Evolutionary conservation across 2,329 filamentous ascomycete genomes (phyloP), one percentile per base, ranked within the genome.

Genomic region (Alternaria triticimaculans): DNA sequence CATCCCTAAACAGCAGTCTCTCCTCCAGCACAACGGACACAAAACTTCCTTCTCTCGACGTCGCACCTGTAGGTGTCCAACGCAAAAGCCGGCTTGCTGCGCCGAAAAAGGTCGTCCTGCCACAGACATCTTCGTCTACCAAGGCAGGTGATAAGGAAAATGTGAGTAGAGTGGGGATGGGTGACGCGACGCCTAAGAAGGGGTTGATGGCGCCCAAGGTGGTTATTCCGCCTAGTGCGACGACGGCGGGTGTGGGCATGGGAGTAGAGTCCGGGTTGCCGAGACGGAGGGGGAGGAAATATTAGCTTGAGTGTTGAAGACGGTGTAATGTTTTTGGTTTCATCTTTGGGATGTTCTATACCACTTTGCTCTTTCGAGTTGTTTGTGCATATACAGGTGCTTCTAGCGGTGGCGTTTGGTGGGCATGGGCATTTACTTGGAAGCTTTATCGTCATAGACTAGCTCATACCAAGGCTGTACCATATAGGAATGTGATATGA

Each of bases 61-160:
- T 73, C 5, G 56, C 68, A 12, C 72, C 75, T 9, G 68, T 75
- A 3, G 71, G 72, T 10, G 48, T 75, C 23, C 72, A 76, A 48
- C 71, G 74, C 12, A 80, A 78, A 43, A 75, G 71, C 49, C 70
- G 77, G 9, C 72, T 81, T 7, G 76, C 77, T 1, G 74, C 77
- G 0, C 78, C 78, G 0, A 76, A 69, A 60, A 79, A 75, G 25
- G 74, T 80, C 11, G 76, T 76, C 30, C 60, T 81, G 3, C 75
- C 77, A 2, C 71, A 73, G 7, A 63, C 71, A 3, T 33, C 64
- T 1, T 21, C 67, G 0, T 20, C 67, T 0, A 49, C 68, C 3
- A 15, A 63, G 6, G 63, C 58, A 1, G 69, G 74, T 21, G 71
- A 68, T n/a, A 75, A 75, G 64, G 71, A 76, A 55, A 78, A 76